Percentiles rank a stretch among this genome's conserved stretches.
Evolutionary conservation across 140 eudicot species (phyloP).

Genomic region (Anethum foeniculum): DNA sequence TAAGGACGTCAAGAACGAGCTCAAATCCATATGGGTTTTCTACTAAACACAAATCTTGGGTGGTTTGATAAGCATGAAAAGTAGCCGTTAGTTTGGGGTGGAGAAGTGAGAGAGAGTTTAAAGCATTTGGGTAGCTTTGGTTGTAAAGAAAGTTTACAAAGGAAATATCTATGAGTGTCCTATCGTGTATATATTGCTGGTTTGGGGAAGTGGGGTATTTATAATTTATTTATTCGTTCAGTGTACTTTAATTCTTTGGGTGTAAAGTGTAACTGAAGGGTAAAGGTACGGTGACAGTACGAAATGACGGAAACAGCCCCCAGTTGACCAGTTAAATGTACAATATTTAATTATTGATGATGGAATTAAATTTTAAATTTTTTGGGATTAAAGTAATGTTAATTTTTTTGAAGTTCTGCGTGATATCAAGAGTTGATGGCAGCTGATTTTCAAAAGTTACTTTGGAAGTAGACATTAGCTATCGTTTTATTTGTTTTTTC

Average conservation of each 20-base stretch:
- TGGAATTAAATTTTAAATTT: no score
- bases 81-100: neutral
- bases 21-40: constrained; percentile 53
- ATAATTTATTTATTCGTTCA: neutral
- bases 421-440: no score
- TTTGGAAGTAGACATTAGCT: no score
- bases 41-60: neutral
- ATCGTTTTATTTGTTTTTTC: no score
- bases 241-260: neutral
- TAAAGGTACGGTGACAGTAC: neutral
- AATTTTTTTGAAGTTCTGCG: no score
- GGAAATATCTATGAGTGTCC: neutral
- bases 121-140: neutral
- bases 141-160: neutral
- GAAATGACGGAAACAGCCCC: neutral
- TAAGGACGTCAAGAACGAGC: constrained; percentile 76
- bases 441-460: no score
- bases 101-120: neutral
- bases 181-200: neutral
- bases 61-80: neutral
- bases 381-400: no score
- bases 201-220: neutral
- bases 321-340: no score
- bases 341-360: no score
- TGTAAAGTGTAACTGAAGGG: neutral